Base-by-base conservation (phyloP, 352 stramenopile genomes). In the Phytopythium montanum region DNA sequence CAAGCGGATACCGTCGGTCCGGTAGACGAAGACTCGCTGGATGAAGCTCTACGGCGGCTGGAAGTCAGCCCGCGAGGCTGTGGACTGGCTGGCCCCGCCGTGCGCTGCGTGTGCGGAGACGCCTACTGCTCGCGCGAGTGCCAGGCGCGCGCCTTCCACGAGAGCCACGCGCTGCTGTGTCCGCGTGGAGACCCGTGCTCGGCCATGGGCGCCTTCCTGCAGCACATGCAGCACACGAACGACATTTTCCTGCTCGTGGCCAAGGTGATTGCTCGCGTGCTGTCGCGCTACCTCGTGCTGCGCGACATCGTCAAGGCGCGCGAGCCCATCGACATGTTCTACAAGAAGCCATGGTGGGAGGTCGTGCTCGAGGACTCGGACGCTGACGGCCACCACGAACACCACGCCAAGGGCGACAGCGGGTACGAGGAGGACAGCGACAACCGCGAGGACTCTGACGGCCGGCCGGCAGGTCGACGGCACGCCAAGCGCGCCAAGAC, bases 341-440 rank as follows among this genome's bases (percentile, higher is more conserved):
- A 92, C 66, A 92, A 96, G 65, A 87, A 94, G 59, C 82, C 79
- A 0, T 97, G 90, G 90, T 97, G 89, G 88, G 87, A 96, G 42
- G 78, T 90, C 19, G 78, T 88, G 34, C 71, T 83, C 29, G 81
- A 88, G 7, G 69, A 83, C 25, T 71, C 79, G 25, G 85, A 88
- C 44, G 72, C n/a, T n/a, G n/a, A n/a, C n/a, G n/a, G n/a, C n/a
- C n/a, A n/a, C n/a, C n/a, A 83, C 16, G 69, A 89, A 41, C 62
- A 72, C 0, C 56, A 64, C 23, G 18, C 71, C 55, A 57, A 74
- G 60, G 56, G 65, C 21, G 63, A 59, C 12, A 54, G 42, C 58
- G 46, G 52, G 28, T 61, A 62, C 10, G 62, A 49, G 19, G 64
- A 45, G 41, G 42, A 36, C 14, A 64, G 73, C 64, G 58, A 51